A percentile compares a stretch with the other conserved stretches of the same genome.
Conservation (phyloP, 805 yeast species). For the Candida sakaeoensis region DNA sequence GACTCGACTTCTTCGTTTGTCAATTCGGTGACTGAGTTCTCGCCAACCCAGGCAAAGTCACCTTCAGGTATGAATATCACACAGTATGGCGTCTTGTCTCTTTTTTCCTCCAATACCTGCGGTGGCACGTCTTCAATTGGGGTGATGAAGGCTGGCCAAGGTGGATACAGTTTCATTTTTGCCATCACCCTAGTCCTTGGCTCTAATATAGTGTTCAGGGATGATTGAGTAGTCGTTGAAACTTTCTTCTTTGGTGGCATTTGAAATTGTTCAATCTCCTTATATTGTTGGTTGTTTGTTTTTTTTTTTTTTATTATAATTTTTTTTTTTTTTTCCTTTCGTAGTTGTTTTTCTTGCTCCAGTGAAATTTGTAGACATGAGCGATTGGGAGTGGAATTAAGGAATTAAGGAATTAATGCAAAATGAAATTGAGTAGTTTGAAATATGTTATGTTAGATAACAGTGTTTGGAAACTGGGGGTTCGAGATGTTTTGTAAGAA, state of each 20-base stretch:
- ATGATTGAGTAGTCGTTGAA: background rate
- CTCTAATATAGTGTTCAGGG: slow-evolving; percentile 13
- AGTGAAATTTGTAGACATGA: background rate
- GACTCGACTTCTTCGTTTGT: slow-evolving; percentile 27
- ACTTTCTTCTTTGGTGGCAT: slow-evolving; percentile 32
- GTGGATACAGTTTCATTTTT: slow-evolving; percentile 42
- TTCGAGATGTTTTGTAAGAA: too few relatives aligned
- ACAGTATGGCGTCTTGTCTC: slow-evolving; percentile 34
- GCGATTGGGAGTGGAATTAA: background rate
- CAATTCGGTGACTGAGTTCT: slow-evolving; percentile 31
- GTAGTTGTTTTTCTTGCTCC: slow-evolving; percentile 1
- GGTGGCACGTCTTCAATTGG: slow-evolving; percentile 36
- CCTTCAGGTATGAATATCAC: slow-evolving; percentile 47
- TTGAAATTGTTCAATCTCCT: slow-evolving; percentile 1
- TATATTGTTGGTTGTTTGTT: background rate
- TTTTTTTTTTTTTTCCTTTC: background rate
- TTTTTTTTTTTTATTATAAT: background rate
- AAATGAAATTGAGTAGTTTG: background rate
- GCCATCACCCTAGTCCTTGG: slow-evolving; percentile 42
- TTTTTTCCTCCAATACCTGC: slow-evolving; percentile 31
- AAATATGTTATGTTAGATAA: too few relatives aligned
- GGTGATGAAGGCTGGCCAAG: slow-evolving; percentile 50
- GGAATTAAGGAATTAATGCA: background rate
- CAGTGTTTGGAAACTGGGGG: too few relatives aligned
- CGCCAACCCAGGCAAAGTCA: slow-evolving; percentile 43